Conservation (phyloP, 495 filamentous ascomycete genomes). For the Penicillium subrubescens region DNA sequence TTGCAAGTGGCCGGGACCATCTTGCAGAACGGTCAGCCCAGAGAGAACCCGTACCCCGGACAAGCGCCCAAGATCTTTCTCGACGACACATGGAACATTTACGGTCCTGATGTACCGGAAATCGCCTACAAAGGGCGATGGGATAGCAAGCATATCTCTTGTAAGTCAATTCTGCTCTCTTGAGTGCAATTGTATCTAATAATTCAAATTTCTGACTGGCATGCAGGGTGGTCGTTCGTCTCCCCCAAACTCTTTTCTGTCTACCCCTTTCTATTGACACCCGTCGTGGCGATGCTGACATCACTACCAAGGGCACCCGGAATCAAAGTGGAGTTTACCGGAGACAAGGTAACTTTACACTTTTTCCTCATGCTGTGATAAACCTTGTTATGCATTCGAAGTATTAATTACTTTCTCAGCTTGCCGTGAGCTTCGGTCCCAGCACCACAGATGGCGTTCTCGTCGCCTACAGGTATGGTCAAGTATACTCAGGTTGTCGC, state of each 20-base stretch:
- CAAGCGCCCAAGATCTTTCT: constrained; percentile 28
- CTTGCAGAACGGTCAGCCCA: constrained; percentile 64
- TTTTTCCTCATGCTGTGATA: neutral
- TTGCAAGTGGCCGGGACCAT: constrained; percentile 47
- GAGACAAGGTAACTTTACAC: constrained; percentile 47
- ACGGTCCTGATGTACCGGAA: constrained; percentile 56
- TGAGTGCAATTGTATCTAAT: neutral
- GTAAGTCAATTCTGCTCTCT: constrained; percentile 44
- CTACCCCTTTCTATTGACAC: neutral
- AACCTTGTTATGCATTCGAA: neutral
- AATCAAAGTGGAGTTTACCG: constrained; percentile 65
- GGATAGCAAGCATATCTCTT: constrained; percentile 67
- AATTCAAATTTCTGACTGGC: constrained; percentile 15
- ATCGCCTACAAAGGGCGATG: constrained; percentile 72
- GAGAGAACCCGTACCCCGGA: constrained; percentile 39
- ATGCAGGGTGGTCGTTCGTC: constrained; percentile 47
- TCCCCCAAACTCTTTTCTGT: constrained; percentile 4
- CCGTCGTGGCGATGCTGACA: constrained; percentile 7
- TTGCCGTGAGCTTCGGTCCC: constrained; percentile 63
- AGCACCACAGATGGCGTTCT: constrained; percentile 58
- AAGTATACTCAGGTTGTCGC: neutral
- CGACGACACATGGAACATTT: constrained; percentile 49
- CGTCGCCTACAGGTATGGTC: constrained; percentile 53
- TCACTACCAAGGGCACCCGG: constrained; percentile 57
- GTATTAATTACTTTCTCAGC: constrained; percentile 22